These are phyloP conservation scores for Phytopythium litorale DNA, from an alignment of 352 stramenopile genomes.

Conservation along the genomic window DNA sequence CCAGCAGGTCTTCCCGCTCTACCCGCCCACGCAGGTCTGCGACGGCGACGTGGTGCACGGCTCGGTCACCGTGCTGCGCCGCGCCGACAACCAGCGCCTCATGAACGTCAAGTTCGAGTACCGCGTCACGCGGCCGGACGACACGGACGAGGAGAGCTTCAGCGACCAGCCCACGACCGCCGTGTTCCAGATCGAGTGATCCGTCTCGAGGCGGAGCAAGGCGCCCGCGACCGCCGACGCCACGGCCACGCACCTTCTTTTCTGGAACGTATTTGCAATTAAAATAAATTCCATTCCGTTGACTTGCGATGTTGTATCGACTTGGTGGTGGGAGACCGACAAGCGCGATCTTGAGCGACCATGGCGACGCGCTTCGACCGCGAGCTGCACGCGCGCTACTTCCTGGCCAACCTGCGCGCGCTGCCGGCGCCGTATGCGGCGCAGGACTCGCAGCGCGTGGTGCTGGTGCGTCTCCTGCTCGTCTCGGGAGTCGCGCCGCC, in stretches of 20 bases:
- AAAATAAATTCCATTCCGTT: slow-evolving; percentile 27
- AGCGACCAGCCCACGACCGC: slow-evolving; percentile 39
- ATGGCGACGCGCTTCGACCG: slow-evolving; percentile 44
- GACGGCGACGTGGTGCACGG: slow-evolving; percentile 73
- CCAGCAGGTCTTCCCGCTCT: slow-evolving; percentile 84
- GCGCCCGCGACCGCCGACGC: too few species aligned
- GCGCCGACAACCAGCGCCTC: slow-evolving; percentile 83
- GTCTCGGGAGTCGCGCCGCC: too few species aligned
- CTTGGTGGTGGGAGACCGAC: too few species aligned
- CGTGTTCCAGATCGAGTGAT: slow-evolving; percentile 88
- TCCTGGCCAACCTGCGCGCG: slow-evolving; percentile 69
- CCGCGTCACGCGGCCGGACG: slow-evolving; percentile 59
- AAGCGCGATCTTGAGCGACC: slow-evolving; percentile 5
- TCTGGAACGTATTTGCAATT: slow-evolving; percentile 9
- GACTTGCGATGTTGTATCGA: neutral
- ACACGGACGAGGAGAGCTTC: slow-evolving; percentile 38
- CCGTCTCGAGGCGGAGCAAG: neutral
- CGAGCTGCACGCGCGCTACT: slow-evolving; percentile 78
- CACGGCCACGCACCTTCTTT: neutral
- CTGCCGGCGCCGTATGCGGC: slow-evolving; percentile 70
- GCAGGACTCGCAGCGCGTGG: slow-evolving; percentile 79
- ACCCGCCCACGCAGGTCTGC: slow-evolving; percentile 79
- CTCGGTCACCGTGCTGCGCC: slow-evolving; percentile 68
- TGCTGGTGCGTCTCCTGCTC: slow-evolving; percentile 38
- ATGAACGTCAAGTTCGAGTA: slow-evolving; percentile 90